A percentile compares a stretch with the other conserved stretches of the same genome.
Conservation (phyloP, 768 basidiomycete genomes). For the Dentipellis fragilis region DNA sequence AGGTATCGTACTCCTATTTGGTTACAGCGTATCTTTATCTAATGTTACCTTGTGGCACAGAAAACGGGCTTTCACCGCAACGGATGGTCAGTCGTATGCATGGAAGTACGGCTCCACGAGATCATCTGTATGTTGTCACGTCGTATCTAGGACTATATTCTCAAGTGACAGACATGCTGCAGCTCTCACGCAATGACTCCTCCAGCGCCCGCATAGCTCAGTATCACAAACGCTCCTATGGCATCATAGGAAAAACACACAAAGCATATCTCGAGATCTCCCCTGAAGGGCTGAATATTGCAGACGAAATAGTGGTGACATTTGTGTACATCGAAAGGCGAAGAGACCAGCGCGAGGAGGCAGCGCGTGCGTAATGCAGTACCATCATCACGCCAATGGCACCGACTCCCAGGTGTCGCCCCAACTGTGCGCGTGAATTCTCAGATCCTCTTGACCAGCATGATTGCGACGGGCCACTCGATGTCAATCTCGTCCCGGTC, state of each 20-base stretch:
- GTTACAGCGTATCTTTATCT: neutral
- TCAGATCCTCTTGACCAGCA: conserved; percentile 1
- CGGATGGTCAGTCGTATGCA: neutral
- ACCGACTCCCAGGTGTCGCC: too few relatives aligned
- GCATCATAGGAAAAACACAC: neutral
- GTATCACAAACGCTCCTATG: neutral
- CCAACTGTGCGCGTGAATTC: too few relatives aligned
- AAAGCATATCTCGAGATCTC: neutral
- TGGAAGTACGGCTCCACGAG: neutral
- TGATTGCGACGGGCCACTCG: conserved; percentile 30
- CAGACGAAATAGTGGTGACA: neutral
- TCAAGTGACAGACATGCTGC: conserved; percentile 1
- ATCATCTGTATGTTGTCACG: neutral
- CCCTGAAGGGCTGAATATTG: neutral
- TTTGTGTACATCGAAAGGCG: neutral
- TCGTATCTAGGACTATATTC: neutral
- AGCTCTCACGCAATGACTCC: conserved; percentile 1
- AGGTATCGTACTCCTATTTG: neutral
- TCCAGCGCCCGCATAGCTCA: neutral
- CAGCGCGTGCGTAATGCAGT: neutral
- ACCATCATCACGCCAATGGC: too few relatives aligned
- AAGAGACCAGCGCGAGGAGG: neutral
- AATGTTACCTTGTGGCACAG: neutral
- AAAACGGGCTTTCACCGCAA: neutral
- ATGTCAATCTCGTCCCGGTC: conserved; percentile 23